Evolutionary conservation across 2,329 filamentous ascomycete genomes (phyloP).

Genomic region (Cercospora janseana): DNA sequence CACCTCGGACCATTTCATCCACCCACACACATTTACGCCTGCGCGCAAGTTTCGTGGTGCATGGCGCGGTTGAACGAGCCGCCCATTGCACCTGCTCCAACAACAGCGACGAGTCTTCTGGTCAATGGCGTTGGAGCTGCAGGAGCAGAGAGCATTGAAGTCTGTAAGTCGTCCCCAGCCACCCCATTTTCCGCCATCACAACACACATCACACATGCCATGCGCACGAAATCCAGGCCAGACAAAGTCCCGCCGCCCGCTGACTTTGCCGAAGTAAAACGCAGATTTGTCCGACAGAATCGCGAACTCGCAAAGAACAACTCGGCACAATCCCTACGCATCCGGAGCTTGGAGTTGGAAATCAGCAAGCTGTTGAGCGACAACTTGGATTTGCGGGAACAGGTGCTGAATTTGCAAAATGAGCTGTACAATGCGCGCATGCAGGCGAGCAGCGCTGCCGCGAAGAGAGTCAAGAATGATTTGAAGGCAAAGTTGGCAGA

Average conservation of each 20-base stretch:
- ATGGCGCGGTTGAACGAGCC: constrained; percentile 84
- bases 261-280: constrained; percentile 60
- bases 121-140: constrained; percentile 18
- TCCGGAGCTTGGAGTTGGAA: constrained; percentile 73
- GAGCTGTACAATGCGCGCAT: constrained; percentile 61
- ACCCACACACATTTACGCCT: constrained; percentile 1
- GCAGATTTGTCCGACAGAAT: constrained; percentile 78
- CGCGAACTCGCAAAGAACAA: constrained; percentile 76
- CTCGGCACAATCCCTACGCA: constrained; percentile 72
- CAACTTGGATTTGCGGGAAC: constrained; percentile 69
- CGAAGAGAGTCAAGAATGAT: constrained; percentile 66
- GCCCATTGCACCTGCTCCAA: constrained; percentile 51
- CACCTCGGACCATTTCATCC: neutral
- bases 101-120: constrained; percentile 20
- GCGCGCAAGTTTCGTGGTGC: constrained; percentile 18
- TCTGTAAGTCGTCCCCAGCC: constrained; percentile 54
- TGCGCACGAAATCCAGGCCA: constrained; percentile 37
- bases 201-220: constrained; percentile 16
- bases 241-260: constrained; percentile 27
- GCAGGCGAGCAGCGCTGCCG: constrained; percentile 60
- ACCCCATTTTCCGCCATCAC: neutral
- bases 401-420: constrained; percentile 67
- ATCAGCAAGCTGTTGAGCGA: constrained; percentile 72
- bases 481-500: constrained; percentile 71
- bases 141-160: constrained; percentile 64